phyloP scores from a whole-genome alignment of 306 rosid species.

The Vigna nakashimae region DNA sequence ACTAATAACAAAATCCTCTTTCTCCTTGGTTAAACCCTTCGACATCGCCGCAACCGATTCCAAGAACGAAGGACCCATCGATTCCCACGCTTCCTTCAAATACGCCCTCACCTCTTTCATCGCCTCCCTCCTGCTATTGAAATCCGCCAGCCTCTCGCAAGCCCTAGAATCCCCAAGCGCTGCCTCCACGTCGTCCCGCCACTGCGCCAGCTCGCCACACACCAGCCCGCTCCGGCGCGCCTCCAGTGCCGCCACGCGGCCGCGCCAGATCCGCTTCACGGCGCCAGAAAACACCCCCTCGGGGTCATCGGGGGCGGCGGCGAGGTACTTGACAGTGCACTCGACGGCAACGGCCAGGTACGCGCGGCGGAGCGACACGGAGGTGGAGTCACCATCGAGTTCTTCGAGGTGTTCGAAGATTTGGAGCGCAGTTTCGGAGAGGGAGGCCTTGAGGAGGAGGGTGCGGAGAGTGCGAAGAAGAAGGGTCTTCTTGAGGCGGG shows the following conservation, averaged over 20 bases:
- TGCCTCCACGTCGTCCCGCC: slow-evolving; percentile 61
- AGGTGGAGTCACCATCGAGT: slow-evolving; percentile 39
- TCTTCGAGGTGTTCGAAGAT: slow-evolving; percentile 61
- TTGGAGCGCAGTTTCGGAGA: slow-evolving; percentile 57
- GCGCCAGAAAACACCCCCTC: slow-evolving; percentile 55
- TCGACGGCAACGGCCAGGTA: slow-evolving; percentile 80
- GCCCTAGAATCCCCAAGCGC: slow-evolving; percentile 59
- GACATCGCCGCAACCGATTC: slow-evolving; percentile 44
- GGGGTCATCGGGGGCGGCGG: slow-evolving; percentile 31
- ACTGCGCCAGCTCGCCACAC: slow-evolving; percentile 51
- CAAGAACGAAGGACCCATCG: slow-evolving; percentile 64
- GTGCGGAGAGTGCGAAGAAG: slow-evolving; percentile 69
- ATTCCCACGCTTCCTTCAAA: slow-evolving; percentile 65
- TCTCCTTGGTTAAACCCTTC: not conserved
- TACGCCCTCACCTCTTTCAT: slow-evolving; percentile 48
- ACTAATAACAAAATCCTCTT: not conserved
- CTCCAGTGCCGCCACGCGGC: slow-evolving; percentile 46
- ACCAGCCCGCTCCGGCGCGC: slow-evolving; percentile 47
- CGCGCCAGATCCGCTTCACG: slow-evolving; percentile 68
- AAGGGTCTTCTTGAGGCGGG: slow-evolving; percentile 62
- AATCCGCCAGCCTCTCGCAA: slow-evolving; percentile 49
- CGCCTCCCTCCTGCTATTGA: slow-evolving; percentile 67
- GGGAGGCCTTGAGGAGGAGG: slow-evolving; percentile 46
- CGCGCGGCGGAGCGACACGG: slow-evolving; percentile 58
- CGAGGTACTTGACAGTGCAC: slow-evolving; percentile 65